Percentiles rank a stretch among this genome's conserved stretches.
phyloP scores from a whole-genome alignment of 169 alveolate species.

The Babesia microti region DNA sequence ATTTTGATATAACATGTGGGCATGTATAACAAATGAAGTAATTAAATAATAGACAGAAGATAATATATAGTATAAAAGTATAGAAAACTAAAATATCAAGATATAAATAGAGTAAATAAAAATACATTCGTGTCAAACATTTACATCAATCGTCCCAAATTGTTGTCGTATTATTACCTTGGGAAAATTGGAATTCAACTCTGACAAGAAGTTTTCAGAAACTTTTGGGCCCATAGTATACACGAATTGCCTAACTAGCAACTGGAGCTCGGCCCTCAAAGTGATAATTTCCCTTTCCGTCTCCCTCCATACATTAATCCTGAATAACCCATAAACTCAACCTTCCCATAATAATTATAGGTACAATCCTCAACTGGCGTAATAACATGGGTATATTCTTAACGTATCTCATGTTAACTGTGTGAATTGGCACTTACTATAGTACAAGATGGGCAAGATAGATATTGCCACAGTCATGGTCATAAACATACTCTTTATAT shows the following conservation, averaged over 20 bases:
- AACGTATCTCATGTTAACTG: constrained; percentile 54
- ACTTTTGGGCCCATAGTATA: constrained; percentile 67
- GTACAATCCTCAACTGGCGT: constrained; percentile 54
- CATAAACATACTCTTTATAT: constrained; percentile 1
- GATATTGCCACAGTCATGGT: constrained; percentile 1
- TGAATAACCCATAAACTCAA: constrained; percentile 1
- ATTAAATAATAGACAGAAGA: background rate
- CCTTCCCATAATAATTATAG: constrained; percentile 54
- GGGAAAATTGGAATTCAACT: constrained; percentile 60
- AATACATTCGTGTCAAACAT: no score
- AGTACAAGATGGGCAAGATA: constrained; percentile 51
- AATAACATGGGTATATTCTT: constrained; percentile 52
- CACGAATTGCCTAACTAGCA: constrained; percentile 61
- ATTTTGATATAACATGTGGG: no score
- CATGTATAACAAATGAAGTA: background rate
- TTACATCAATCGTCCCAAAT: constrained; percentile 28
- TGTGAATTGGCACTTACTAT: constrained; percentile 5
- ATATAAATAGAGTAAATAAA: no score
- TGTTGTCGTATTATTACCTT: constrained; percentile 41
- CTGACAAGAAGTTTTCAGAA: constrained; percentile 60
- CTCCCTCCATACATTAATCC: constrained; percentile 74
- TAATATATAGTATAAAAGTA: background rate
- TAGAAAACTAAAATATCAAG: no score
- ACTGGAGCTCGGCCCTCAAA: constrained; percentile 67
- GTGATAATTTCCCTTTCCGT: constrained; percentile 71